Conservation (phyloP, 2,329 filamentous ascomycete species). For the Thielaviopsis cerberus region DNA sequence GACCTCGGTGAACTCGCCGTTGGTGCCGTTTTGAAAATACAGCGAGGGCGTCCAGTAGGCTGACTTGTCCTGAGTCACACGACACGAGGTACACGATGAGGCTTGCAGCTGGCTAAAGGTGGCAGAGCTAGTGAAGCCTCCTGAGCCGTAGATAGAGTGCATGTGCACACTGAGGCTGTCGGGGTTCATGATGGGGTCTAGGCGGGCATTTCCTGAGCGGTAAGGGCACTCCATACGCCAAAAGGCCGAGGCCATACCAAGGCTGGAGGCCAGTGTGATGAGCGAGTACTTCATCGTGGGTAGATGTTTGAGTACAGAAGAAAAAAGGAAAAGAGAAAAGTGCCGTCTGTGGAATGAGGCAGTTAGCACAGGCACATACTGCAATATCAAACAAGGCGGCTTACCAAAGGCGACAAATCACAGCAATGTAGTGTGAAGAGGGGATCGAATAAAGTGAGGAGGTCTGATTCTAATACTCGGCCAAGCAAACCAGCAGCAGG, state of each 20-base stretch:
- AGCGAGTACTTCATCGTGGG: slow-evolving; percentile 20
- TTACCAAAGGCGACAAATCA: not conserved
- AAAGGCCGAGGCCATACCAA: slow-evolving; percentile 42
- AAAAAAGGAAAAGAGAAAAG: not conserved
- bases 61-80: slow-evolving; percentile 65
- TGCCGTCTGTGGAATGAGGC: not conserved
- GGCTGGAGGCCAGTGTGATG: slow-evolving; percentile 18
- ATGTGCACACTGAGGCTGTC: slow-evolving; percentile 43
- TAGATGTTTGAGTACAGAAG: not conserved
- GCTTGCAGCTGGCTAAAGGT: slow-evolving; percentile 36
- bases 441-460: not conserved
- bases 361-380: not conserved
- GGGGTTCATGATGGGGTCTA: slow-evolving; percentile 58
- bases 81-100: slow-evolving; percentile 62
- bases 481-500: not conserved
- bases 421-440: not conserved
- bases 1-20: slow-evolving; percentile 50
- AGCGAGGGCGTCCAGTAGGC: slow-evolving; percentile 69
- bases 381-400: not conserved
- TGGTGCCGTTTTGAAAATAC: slow-evolving; percentile 52
- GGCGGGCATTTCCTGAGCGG: slow-evolving; percentile 46
- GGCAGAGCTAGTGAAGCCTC: slow-evolving; percentile 22
- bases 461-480: not conserved
- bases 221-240: slow-evolving; percentile 79
- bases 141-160: slow-evolving; percentile 57